phyloP scores from a whole-genome alignment of 345 rosid species.

The Chamaenerion angustifolium region DNA sequence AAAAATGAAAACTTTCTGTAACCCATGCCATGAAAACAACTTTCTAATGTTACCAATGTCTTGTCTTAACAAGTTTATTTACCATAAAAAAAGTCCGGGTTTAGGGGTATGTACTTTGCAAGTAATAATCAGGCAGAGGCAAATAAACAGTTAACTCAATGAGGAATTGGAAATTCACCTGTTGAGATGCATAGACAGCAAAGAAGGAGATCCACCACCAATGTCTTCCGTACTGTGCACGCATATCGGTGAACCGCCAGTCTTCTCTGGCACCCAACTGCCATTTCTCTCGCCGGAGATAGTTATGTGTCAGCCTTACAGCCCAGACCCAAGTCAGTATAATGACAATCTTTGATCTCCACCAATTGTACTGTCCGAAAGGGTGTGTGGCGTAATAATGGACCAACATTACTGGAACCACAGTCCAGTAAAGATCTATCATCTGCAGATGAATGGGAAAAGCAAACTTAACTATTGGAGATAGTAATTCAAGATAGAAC shows the following conservation, averaged over 20 bases:
- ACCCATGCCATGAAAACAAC: too few relatives aligned
- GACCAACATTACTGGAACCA: slow-evolving; percentile 69
- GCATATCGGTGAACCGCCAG: slow-evolving; percentile 85
- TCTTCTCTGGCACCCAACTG: slow-evolving; percentile 95
- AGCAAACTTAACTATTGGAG: neutral
- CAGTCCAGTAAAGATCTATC: slow-evolving; percentile 95
- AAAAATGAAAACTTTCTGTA: too few relatives aligned
- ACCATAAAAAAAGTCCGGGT: too few relatives aligned
- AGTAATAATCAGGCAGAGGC: too few relatives aligned
- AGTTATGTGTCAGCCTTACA: slow-evolving; percentile 72
- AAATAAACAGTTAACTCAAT: neutral
- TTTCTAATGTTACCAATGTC: too few relatives aligned
- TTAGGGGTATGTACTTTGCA: too few relatives aligned
- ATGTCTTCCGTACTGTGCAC: slow-evolving; percentile 60
- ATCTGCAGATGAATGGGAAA: slow-evolving; percentile 30
- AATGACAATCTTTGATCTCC: slow-evolving; percentile 58
- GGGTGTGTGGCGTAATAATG: slow-evolving; percentile 75
- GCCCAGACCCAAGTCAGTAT: slow-evolving; percentile 70
- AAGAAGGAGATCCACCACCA: slow-evolving; percentile 99
- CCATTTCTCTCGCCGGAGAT: slow-evolving; percentile 93
- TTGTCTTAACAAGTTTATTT: too few relatives aligned
- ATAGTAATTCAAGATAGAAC: too few relatives aligned
- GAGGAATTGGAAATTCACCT: slow-evolving; percentile 29
- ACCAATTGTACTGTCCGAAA: slow-evolving; percentile 32
- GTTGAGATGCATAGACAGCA: slow-evolving; percentile 76